Evolutionary conservation across 2,329 filamentous ascomycete genomes (phyloP).

Genomic region (Pseudogymnoascus sp.): DNA sequence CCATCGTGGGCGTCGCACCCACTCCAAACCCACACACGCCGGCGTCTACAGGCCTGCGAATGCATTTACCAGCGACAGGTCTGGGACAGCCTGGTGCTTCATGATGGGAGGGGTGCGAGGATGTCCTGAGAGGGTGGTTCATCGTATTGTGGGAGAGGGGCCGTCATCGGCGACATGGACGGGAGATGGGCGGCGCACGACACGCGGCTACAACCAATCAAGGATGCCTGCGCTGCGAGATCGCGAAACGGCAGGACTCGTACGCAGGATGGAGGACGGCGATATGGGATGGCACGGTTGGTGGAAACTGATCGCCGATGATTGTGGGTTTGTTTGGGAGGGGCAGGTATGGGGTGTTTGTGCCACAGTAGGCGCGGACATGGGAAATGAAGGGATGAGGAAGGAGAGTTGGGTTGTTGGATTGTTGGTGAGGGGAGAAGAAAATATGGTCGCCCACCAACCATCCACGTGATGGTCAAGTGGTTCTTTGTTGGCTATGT

Average conservation of each 20-base stretch:
- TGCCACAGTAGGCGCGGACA: not conserved
- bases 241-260: not conserved
- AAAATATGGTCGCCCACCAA: not conserved
- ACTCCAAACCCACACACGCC: not conserved
- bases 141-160: not conserved
- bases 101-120: not conserved
- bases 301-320: not conserved
- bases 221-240: not conserved
- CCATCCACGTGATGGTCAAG: not conserved
- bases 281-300: not conserved
- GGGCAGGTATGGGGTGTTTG: not conserved
- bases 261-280: not conserved
- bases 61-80: conserved; percentile 6
- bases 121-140: not conserved
- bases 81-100: conserved; percentile 5
- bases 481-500: not conserved
- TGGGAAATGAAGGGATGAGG: conserved; percentile 1
- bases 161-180: not conserved
- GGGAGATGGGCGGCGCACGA: not conserved
- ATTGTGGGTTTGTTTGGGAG: not conserved
- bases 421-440: not conserved
- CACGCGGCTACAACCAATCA: not conserved
- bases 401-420: not conserved
- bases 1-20: not conserved
- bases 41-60: not conserved